Percentiles rank a stretch among this genome's conserved stretches.
These are phyloP conservation scores for Boletus rufocinnamomeus DNA, from an alignment of 768 basidiomycete species.

Conservation along the genomic window DNA sequence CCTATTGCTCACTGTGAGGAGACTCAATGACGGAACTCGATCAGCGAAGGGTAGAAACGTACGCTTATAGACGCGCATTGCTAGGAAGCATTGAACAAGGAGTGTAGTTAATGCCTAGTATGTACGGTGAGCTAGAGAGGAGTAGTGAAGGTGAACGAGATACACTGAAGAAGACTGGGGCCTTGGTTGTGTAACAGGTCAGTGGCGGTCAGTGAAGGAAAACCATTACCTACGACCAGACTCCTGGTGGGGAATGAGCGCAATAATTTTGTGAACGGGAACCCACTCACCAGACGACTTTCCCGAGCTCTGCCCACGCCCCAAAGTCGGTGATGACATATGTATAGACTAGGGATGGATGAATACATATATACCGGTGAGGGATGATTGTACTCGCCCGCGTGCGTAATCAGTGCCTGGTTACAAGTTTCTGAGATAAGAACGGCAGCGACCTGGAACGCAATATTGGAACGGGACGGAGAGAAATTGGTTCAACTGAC, in stretches of 20 bases:
- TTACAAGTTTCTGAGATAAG: conserved; percentile 54
- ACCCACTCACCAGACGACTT: conserved; percentile 44
- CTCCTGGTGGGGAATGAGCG: conserved; percentile 22
- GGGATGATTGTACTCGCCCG: conserved; percentile 33
- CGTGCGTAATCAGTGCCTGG: conserved; percentile 55
- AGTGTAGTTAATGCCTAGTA: conserved; percentile 43
- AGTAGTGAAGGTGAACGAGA: background rate
- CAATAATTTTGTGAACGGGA: background rate
- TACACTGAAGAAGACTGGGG: conserved; percentile 53
- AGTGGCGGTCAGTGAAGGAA: conserved; percentile 1
- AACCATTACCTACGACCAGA: conserved; percentile 17
- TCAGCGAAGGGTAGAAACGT: conserved; percentile 19
- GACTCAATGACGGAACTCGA: background rate
- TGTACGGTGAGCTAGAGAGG: conserved; percentile 1
- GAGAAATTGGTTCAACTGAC: conserved; percentile 33
- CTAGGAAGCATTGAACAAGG: conserved; percentile 57
- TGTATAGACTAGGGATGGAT: conserved; percentile 42
- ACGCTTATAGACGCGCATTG: conserved; percentile 51
- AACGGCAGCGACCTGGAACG: conserved; percentile 48
- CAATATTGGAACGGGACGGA: background rate
- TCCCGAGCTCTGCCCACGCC: conserved; percentile 27
- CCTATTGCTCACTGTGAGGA: conserved; percentile 49
- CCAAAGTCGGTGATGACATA: conserved; percentile 49
- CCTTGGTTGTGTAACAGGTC: conserved; percentile 31
- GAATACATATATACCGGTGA: background rate